Evolutionary conservation across 2,329 filamentous ascomycete genomes (phyloP).

Genomic region (Coniochaeta pulveracea): DNA sequence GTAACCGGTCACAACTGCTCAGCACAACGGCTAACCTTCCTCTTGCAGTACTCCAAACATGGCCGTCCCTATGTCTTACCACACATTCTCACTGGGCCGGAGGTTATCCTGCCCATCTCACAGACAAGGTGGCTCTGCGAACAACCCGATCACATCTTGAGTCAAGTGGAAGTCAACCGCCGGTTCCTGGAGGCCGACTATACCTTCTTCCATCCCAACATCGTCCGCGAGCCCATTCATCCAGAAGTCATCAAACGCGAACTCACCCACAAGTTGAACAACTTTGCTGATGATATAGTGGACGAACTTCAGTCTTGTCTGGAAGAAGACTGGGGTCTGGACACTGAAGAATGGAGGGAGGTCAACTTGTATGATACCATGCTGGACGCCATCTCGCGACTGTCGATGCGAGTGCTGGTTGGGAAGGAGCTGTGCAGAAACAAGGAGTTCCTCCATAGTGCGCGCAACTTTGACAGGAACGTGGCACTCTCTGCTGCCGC

Average conservation of each 20-base stretch:
- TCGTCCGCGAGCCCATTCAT: constrained; percentile 18
- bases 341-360: constrained; percentile 18
- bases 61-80: constrained; percentile 18
- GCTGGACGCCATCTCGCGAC: constrained; percentile 17
- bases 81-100: constrained; percentile 20
- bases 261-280: constrained; percentile 18
- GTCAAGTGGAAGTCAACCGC: constrained; percentile 20
- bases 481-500: constrained; percentile 17
- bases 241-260: constrained; percentile 19
- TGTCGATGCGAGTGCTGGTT: constrained; percentile 19
- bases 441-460: constrained; percentile 11
- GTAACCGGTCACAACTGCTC: too few species aligned
- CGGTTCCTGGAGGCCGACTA: constrained; percentile 22
- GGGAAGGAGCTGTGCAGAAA: constrained; percentile 19
- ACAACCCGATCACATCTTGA: constrained; percentile 19
- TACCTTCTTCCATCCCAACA: constrained; percentile 19
- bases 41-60: constrained; percentile 19
- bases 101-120: constrained; percentile 19
- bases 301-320: constrained; percentile 18
- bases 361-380: constrained; percentile 21
- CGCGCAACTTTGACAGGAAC: constrained; percentile 16
- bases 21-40: too few species aligned
- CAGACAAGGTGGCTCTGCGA: constrained; percentile 19
- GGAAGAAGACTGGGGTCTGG: constrained; percentile 17
- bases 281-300: constrained; percentile 17